Conservation (phyloP, 2,329 filamentous ascomycete genomes). For the Colletotrichum melonis region DNA sequence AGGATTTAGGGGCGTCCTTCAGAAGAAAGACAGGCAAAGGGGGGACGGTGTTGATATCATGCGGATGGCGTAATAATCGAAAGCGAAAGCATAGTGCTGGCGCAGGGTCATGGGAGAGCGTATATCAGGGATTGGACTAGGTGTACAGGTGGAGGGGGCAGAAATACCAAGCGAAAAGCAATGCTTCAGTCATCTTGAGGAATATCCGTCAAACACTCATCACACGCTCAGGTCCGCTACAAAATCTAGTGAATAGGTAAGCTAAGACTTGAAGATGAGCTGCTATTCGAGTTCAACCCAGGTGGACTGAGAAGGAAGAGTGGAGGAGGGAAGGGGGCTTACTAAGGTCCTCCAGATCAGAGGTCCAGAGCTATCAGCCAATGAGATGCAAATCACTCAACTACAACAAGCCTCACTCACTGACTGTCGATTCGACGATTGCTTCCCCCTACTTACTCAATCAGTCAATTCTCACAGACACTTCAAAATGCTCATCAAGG, state of each 20-base stretch:
- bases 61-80: not conserved
- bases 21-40: not conserved
- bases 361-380: not conserved
- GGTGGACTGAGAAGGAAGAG: not conserved
- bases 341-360: conserved; percentile 28
- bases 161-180: not conserved
- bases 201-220: no score
- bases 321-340: conserved; percentile 17
- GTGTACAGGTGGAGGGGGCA: not conserved
- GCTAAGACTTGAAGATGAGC: not conserved
- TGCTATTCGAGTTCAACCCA: not conserved
- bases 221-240: not conserved
- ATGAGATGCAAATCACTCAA: conserved; percentile 28
- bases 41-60: not conserved
- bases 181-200: not conserved
- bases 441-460: not conserved
- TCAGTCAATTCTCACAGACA: not conserved
- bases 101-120: not conserved
- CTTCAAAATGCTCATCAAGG: conserved; percentile 62
- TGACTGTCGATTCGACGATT: not conserved
- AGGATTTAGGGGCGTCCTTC: not conserved
- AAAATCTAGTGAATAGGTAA: not conserved
- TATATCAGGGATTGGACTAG: not conserved
- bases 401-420: conserved; percentile 1
- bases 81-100: not conserved